Evolutionary conservation across 1,139 yeast species (phyloP).

Genomic region (Saccharomyces hybrid): DNA sequence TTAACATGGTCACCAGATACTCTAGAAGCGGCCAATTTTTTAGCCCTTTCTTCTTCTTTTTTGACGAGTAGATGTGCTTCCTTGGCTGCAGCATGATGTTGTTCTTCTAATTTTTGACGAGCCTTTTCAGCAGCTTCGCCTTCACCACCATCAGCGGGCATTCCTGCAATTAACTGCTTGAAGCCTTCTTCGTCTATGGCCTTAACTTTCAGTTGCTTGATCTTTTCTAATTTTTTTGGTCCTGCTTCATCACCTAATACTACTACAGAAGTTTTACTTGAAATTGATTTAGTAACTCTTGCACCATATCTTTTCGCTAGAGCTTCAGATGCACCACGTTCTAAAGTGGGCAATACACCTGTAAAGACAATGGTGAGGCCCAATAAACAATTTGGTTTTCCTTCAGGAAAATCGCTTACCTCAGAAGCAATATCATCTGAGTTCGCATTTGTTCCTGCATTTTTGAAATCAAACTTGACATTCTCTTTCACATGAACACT

Average conservation of each 20-base stretch:
- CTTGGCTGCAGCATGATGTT: constrained; percentile 45
- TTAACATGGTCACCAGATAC: constrained; percentile 19
- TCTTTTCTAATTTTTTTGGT: constrained; percentile 80
- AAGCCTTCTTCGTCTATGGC: constrained; percentile 87
- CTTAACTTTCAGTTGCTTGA: constrained; percentile 62
- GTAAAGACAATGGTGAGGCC: constrained; percentile 93
- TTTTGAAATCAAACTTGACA: constrained; percentile 22
- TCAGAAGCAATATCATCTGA: constrained; percentile 11
- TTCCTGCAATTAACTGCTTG: constrained; percentile 56
- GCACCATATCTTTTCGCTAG: constrained; percentile 87
- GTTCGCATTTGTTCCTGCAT: constrained; percentile 7
- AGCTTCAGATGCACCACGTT: constrained; percentile 66
- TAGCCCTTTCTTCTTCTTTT: constrained; percentile 16
- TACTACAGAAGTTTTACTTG: constrained; percentile 78
- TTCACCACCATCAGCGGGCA: constrained; percentile 92
- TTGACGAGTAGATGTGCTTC: constrained; percentile 44
- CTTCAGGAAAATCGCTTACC: constrained; percentile 45
- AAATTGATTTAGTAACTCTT: constrained; percentile 80
- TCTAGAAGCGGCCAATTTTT: constrained; percentile 20
- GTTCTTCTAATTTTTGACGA: constrained; percentile 56
- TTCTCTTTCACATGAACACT: constrained; percentile 29
- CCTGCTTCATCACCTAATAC: constrained; percentile 97
- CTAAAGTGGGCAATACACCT: constrained; percentile 74
- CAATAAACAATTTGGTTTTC: constrained; percentile 70
- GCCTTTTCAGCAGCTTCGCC: constrained; percentile 73